These are phyloP conservation scores for Phytopythium ostracodes DNA, from an alignment of 352 stramenopile species.

Conservation along the genomic window DNA sequence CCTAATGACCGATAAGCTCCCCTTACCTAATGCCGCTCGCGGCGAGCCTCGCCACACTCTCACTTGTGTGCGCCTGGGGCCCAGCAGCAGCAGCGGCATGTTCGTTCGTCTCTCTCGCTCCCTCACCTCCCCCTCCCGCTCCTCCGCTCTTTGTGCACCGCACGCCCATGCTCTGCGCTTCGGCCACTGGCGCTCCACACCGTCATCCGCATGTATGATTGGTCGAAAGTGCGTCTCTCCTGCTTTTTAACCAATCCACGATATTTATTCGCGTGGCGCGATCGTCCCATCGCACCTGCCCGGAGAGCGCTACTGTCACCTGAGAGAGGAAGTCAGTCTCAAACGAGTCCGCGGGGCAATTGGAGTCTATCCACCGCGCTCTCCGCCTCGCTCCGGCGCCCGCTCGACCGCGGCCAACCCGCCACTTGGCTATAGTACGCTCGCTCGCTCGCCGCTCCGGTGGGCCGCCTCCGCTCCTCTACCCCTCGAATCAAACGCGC, in stretches of 20 bases:
- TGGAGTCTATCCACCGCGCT: neutral
- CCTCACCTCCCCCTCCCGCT: too few relatives aligned
- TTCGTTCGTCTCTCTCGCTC: too few relatives aligned
- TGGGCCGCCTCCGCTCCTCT: neutral
- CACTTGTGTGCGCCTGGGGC: too few relatives aligned
- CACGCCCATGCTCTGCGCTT: neutral
- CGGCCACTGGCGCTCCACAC: too few relatives aligned
- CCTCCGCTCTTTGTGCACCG: too few relatives aligned
- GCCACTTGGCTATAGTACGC: slow-evolving; percentile 7
- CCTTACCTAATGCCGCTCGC: too few relatives aligned
- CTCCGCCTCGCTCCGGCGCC: neutral
- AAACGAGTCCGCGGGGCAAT: neutral
- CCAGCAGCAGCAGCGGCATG: too few relatives aligned
- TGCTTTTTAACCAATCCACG: slow-evolving; percentile 3
- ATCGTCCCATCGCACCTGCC: neutral
- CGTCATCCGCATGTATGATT: neutral
- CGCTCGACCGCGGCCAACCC: slow-evolving; percentile 6
- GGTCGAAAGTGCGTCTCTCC: neutral
- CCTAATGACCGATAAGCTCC: too few relatives aligned
- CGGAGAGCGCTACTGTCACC: neutral
- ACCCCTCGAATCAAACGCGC: too few relatives aligned
- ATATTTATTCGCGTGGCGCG: neutral
- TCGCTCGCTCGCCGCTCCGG: neutral
- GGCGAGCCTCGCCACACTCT: too few relatives aligned
- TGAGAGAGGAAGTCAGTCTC: slow-evolving; percentile 4